These are phyloP conservation scores for Agrostemma githago DNA, from an alignment of 148 eudicot species.

Conservation along the genomic window DNA sequence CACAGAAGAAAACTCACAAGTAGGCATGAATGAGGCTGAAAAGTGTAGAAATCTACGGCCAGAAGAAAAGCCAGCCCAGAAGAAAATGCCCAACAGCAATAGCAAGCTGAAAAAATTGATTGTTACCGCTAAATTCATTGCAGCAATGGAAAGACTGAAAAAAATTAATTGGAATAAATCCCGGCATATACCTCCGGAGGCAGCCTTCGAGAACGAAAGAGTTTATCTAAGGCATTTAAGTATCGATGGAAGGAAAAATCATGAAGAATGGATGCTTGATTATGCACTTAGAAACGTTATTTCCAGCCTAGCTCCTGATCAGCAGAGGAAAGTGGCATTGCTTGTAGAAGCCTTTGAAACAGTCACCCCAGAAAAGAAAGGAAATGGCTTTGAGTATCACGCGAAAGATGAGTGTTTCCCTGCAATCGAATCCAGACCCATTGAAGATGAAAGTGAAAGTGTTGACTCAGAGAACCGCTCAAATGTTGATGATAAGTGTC, in stretches of 20 bases:
- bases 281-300: slow-evolving; percentile 77
- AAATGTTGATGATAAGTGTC: slow-evolving; percentile 7
- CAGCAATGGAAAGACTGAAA: slow-evolving; percentile 65
- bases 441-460: neutral
- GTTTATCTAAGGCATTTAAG: slow-evolving; percentile 53
- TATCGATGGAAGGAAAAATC: slow-evolving; percentile 44
- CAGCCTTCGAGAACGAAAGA: slow-evolving; percentile 48
- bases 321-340: slow-evolving; percentile 36
- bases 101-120: slow-evolving; percentile 66
- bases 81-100: slow-evolving; percentile 46
- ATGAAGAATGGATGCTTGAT: slow-evolving; percentile 94
- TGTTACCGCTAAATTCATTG: slow-evolving; percentile 57
- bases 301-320: slow-evolving; percentile 49
- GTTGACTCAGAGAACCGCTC: slow-evolving; percentile 1
- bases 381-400: slow-evolving; percentile 2
- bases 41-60: slow-evolving; percentile 19
- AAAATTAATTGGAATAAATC: slow-evolving; percentile 49
- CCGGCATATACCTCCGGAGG: slow-evolving; percentile 30
- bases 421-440: slow-evolving; percentile 4
- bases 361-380: slow-evolving; percentile 27
- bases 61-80: slow-evolving; percentile 32
- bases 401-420: slow-evolving; percentile 19
- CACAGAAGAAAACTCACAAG: slow-evolving; percentile 1
- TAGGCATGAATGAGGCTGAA: slow-evolving; percentile 8
- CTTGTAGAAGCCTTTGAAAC: slow-evolving; percentile 37